A percentile compares a stretch with the other conserved stretches of the same genome.
These are phyloP conservation scores for Bryum argenteum DNA, from an alignment of 225 moss, liverwort and hornwort species.

Conservation along the genomic window DNA sequence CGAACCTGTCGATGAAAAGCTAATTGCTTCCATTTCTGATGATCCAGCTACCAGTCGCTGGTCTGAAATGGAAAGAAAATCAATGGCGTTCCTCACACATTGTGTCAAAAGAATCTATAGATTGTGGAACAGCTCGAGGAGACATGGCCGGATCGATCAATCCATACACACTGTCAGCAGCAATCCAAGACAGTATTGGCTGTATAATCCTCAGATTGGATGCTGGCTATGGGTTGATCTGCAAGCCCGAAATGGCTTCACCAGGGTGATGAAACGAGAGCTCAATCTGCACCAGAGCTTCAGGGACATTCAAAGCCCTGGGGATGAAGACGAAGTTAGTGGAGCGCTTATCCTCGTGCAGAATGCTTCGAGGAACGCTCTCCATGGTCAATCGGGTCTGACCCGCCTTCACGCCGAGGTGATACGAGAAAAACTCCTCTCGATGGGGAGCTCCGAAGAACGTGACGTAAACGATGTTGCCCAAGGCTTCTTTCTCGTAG, in stretches of 20 bases:
- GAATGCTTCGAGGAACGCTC: conserved; percentile 61
- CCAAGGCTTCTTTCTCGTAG: conserved; percentile 54
- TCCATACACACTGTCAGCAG: too few species aligned
- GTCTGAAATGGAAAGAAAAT: too few species aligned
- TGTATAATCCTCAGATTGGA: too few species aligned
- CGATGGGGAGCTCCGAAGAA: conserved; percentile 55
- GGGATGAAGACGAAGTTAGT: conserved; percentile 68
- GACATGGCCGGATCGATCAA: too few species aligned
- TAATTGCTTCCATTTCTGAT: too few species aligned
- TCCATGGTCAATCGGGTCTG: conserved; percentile 61
- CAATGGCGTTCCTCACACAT: too few species aligned
- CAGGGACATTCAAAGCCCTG: conserved; percentile 30
- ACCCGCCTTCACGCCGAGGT: conserved; percentile 59
- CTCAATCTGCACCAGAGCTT: conserved; percentile 43
- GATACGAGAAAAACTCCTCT: conserved; percentile 67
- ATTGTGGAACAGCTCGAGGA: too few species aligned
- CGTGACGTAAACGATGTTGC: conserved; percentile 65
- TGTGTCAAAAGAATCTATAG: too few species aligned
- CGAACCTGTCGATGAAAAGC: too few species aligned
- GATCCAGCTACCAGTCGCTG: too few species aligned
- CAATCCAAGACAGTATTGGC: too few species aligned
- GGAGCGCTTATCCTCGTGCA: conserved; percentile 57
- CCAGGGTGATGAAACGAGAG: conserved; percentile 59
- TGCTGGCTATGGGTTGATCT: conserved; percentile 41
- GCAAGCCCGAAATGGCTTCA: conserved; percentile 57